Evolutionary conservation across 176 grass and related monocot genomes (phyloP).

Genomic region (Ensete glaucum): DNA sequence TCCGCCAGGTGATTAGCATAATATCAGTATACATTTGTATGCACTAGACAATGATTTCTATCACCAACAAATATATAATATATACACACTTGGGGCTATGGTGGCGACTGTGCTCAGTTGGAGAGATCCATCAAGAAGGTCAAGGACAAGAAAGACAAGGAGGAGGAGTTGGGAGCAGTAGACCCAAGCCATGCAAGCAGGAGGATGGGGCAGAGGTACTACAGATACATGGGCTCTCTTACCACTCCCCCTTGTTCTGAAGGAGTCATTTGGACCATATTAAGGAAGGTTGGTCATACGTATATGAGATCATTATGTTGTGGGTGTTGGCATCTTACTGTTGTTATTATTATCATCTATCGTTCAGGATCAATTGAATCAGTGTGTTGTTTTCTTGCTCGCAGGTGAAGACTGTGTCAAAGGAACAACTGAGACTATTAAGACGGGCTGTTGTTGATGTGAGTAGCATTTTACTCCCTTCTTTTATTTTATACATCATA

Average conservation of each 20-base stretch:
- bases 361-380: not conserved
- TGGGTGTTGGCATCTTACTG: not conserved
- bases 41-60: not conserved
- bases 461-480: not conserved
- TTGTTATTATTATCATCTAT: too few species aligned
- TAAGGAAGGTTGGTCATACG: slow-evolving; percentile 32
- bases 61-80: not conserved
- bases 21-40: not conserved
- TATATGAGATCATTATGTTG: not conserved
- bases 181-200: slow-evolving; percentile 25
- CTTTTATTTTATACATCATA: not conserved
- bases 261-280: slow-evolving; percentile 61
- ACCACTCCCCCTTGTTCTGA: slow-evolving; percentile 61
- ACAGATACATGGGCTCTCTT: slow-evolving; percentile 71
- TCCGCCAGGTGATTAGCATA: slow-evolving; percentile 21
- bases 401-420: slow-evolving; percentile 50
- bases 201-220: slow-evolving; percentile 36
- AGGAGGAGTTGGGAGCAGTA: slow-evolving; percentile 28
- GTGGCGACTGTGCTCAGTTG: slow-evolving; percentile 21
- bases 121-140: slow-evolving; percentile 35
- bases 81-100: not conserved
- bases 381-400: not conserved
- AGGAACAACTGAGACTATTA: slow-evolving; percentile 51
- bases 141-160: slow-evolving; percentile 6
- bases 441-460: slow-evolving; percentile 59